Percentiles rank a stretch among this genome's conserved stretches.
Evolutionary conservation across 805 yeast genomes (phyloP).

Genomic region (Sugiyamaella smithiae): DNA sequence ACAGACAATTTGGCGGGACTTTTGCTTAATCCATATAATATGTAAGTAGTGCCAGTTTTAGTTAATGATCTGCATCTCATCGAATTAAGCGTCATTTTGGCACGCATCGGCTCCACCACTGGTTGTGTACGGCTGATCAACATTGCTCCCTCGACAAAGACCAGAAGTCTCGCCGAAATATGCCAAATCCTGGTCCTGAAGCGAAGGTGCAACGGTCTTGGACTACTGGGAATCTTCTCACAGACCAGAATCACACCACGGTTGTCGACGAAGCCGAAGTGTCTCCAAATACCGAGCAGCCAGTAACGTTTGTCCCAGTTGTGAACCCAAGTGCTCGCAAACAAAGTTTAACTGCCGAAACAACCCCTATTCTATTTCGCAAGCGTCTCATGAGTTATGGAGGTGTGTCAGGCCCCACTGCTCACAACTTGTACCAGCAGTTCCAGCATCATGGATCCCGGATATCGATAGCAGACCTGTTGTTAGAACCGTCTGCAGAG

Average conservation of each 20-base stretch:
- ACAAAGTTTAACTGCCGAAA: background rate
- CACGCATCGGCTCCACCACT: too few relatives aligned
- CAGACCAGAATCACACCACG: background rate
- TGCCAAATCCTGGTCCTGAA: too few relatives aligned
- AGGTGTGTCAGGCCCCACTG: background rate
- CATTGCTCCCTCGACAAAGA: too few relatives aligned
- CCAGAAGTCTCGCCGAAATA: too few relatives aligned
- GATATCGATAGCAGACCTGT: constrained; percentile 4
- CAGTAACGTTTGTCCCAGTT: background rate
- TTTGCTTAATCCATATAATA: too few relatives aligned
- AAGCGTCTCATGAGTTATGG: constrained; percentile 1
- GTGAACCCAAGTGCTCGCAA: background rate
- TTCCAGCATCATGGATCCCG: constrained; percentile 11
- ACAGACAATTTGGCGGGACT: constrained; percentile 23
- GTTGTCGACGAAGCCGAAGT: background rate
- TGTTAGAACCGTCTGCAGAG: constrained; percentile 3
- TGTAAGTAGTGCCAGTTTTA: too few relatives aligned
- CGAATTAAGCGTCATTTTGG: too few relatives aligned
- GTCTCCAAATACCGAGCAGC: background rate
- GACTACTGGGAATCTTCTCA: background rate
- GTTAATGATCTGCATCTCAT: too few relatives aligned
- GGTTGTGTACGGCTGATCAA: too few relatives aligned
- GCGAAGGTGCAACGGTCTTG: too few relatives aligned
- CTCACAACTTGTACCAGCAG: constrained; percentile 4
- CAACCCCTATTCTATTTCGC: background rate